These are phyloP conservation scores for Microcos paniculata DNA, from an alignment of 345 rosid species.

Conservation along the genomic window DNA sequence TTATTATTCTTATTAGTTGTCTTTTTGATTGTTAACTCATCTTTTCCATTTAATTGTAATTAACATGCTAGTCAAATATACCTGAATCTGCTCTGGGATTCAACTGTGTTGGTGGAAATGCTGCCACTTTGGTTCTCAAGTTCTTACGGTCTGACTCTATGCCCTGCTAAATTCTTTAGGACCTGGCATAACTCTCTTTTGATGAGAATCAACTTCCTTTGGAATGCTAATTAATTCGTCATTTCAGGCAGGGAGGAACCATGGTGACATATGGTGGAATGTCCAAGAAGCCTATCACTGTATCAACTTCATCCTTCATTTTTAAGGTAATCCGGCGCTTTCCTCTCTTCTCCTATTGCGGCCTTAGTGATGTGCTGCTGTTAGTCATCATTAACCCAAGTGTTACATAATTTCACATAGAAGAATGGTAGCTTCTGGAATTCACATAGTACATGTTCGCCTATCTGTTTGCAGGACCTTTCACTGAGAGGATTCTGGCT, in stretches of 20 bases:
- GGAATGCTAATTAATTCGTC: background rate
- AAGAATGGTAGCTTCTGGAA: background rate
- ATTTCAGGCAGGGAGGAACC: constrained; percentile 69
- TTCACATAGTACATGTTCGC: background rate
- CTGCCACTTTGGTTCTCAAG: constrained; percentile 77
- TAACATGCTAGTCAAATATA: constrained; percentile 42
- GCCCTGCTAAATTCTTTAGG: background rate
- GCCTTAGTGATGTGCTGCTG: background rate
- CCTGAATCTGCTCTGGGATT: constrained; percentile 80
- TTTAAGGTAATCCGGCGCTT: constrained; percentile 46
- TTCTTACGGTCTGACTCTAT: constrained; percentile 52
- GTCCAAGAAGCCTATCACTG: constrained; percentile 84
- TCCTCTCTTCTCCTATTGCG: background rate
- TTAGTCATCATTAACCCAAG: background rate
- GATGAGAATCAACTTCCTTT: background rate
- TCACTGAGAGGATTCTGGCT: constrained; percentile 94
- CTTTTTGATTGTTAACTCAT: background rate
- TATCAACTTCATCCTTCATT: constrained; percentile 78
- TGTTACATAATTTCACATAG: background rate
- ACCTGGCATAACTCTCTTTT: background rate
- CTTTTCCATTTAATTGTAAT: background rate
- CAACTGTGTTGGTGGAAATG: constrained; percentile 89
- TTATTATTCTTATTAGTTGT: background rate
- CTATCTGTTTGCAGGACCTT: constrained; percentile 52
- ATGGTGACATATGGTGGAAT: constrained; percentile 97